Conservation (phyloP, 179 eudicot species). For the Heliamphora pulchella region DNA sequence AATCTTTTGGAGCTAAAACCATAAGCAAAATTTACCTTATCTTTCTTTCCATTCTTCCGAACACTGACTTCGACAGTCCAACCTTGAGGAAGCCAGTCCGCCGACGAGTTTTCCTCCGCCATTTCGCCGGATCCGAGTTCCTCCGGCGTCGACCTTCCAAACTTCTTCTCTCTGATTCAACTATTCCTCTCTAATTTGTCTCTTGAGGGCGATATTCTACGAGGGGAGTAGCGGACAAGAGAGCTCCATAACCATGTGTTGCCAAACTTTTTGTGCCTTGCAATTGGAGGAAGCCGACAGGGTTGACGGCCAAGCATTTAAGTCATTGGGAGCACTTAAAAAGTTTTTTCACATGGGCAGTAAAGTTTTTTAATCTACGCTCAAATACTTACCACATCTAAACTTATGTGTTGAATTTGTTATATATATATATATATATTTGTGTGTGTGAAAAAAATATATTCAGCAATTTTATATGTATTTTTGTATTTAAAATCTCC, state of each 20-base stretch:
- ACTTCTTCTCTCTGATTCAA: not conserved
- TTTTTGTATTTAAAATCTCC: no score
- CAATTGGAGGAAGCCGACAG: constrained; percentile 12
- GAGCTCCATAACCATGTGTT: constrained; percentile 21
- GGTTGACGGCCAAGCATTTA: no score
- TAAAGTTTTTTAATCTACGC: no score
- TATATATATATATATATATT: no score
- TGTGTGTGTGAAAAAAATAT: no score
- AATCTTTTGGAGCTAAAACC: not conserved
- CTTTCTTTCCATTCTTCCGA: constrained; percentile 25
- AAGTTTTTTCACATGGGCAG: no score
- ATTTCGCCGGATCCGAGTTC: constrained; percentile 14
- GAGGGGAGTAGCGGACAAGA: constrained; percentile 14
- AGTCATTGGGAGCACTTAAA: no score
- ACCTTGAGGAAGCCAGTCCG: constrained; percentile 31
- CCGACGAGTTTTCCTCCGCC: constrained; percentile 17
- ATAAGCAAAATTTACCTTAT: constrained; percentile 21
- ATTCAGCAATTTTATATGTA: no score
- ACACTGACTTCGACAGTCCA: constrained; percentile 26
- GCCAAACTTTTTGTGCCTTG: constrained; percentile 14
- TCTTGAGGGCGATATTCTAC: not conserved
- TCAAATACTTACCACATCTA: no score
- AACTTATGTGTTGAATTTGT: no score
- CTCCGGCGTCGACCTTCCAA: not conserved
- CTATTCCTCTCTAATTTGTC: not conserved